A percentile compares a stretch with the other conserved stretches of the same genome.
These are phyloP conservation scores for Plasmodium blacklocki DNA, from an alignment of 169 alveolate species.

Conservation along the genomic window DNA sequence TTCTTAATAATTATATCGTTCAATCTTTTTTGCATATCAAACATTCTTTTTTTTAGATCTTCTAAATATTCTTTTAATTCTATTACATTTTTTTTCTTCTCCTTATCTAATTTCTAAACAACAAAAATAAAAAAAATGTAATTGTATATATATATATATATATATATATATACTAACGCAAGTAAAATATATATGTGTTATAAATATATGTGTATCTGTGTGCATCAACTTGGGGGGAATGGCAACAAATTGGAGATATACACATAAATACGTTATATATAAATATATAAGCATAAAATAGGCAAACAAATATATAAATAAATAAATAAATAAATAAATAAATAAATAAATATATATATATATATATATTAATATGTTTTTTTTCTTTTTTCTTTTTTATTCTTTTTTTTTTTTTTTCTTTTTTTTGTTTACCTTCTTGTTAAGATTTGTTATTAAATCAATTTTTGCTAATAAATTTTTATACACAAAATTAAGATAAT, in stretches of 20 bases:
- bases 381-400: no score
- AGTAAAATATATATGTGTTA: no score
- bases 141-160: background rate
- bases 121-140: background rate
- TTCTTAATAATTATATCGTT: conserved; percentile 26
- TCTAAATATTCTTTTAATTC: conserved; percentile 34
- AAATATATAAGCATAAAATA: background rate
- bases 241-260: background rate
- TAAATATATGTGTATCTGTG: background rate
- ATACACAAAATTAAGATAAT: conserved; percentile 38
- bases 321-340: background rate
- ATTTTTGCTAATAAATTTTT: conserved; percentile 45
- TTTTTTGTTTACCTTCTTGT: conserved; percentile 36
- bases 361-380: no score
- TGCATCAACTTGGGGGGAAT: background rate
- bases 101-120: conserved; percentile 46
- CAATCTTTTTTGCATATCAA: conserved; percentile 19
- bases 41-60: conserved; percentile 11
- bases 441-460: conserved; percentile 46
- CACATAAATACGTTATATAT: background rate
- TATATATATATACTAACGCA: background rate
- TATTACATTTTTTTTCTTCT: conserved; percentile 13
- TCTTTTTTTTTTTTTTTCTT: no score
- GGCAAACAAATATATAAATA: background rate
- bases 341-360: background rate